Evolutionary conservation across 148 eudicot species (phyloP).

Genomic region (Fagopyrum esculentum): DNA sequence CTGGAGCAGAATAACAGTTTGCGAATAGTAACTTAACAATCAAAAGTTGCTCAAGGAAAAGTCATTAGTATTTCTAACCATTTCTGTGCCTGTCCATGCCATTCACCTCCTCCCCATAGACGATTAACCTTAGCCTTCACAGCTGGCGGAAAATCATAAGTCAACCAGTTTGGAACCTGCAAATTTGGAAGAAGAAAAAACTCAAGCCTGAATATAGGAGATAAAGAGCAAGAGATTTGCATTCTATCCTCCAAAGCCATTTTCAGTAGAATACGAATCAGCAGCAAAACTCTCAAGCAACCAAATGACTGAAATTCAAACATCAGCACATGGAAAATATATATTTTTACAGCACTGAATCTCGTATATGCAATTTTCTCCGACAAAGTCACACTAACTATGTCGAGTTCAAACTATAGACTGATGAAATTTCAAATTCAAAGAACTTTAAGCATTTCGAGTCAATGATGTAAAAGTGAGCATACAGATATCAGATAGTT

Average conservation of each 20-base stretch:
- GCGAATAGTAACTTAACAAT: no score
- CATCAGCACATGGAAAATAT: background rate
- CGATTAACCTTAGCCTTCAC: slow-evolving; percentile 97
- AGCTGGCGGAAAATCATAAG: slow-evolving; percentile 88
- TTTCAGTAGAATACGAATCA: background rate
- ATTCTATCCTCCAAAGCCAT: background rate
- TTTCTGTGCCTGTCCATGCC: slow-evolving; percentile 98
- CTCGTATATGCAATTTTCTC: background rate
- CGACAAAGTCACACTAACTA: background rate
- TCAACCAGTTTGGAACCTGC: slow-evolving; percentile 89
- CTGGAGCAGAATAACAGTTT: background rate
- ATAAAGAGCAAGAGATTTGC: background rate
- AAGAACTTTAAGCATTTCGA: background rate
- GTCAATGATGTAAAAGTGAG: background rate
- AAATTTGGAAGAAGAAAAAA: background rate
- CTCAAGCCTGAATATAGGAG: background rate
- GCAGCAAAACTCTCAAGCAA: background rate
- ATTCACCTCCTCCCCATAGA: slow-evolving; percentile 85
- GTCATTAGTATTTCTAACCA: slow-evolving; percentile 36
- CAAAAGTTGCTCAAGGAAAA: background rate
- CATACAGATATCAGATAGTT: background rate
- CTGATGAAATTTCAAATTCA: background rate
- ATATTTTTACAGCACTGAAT: background rate
- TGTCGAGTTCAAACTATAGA: background rate
- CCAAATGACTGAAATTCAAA: background rate